Conservation (phyloP, 2,329 filamentous ascomycete species). For the Colletotrichum gloeosporioides region DNA sequence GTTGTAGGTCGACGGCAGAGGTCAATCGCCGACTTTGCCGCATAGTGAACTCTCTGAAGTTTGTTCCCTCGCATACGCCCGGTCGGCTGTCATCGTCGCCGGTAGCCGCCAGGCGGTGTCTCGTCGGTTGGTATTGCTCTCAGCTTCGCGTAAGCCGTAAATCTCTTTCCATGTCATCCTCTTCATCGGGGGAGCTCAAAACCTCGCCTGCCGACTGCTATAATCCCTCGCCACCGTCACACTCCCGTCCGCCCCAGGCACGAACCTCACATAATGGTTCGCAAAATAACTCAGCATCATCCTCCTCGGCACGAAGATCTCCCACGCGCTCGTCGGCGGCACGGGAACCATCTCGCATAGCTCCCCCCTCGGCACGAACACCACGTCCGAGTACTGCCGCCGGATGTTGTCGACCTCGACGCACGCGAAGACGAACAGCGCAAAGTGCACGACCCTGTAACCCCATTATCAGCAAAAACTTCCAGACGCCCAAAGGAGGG, state of each 20-base stretch:
- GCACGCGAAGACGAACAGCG: constrained; percentile 21
- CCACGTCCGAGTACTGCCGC: constrained; percentile 14
- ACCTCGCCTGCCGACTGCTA: constrained; percentile 17
- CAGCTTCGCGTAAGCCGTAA: too few species aligned
- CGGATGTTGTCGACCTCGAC: constrained; percentile 16
- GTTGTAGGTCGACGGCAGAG: background rate
- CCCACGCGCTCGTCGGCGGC: constrained; percentile 19
- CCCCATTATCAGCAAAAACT: background rate
- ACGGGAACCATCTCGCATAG: constrained; percentile 9
- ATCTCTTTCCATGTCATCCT: background rate
- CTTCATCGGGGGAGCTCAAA: background rate
- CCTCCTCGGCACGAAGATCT: constrained; percentile 10
- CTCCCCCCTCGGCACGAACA: constrained; percentile 17
- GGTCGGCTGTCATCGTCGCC: background rate
- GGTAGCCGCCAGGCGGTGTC: too few species aligned
- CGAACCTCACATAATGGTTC: constrained; percentile 22
- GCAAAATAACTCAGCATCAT: constrained; percentile 18
- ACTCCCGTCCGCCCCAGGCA: constrained; percentile 18
- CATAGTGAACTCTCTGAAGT: background rate
- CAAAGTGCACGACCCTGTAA: constrained; percentile 13
- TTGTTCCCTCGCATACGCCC: background rate
- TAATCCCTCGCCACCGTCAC: constrained; percentile 19
- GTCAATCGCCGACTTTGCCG: too few species aligned
- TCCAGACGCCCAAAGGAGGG: too few species aligned
- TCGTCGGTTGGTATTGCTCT: too few species aligned